Base-by-base conservation (phyloP, 164 flowering plant genomes). In the Akebia trifoliata region DNA sequence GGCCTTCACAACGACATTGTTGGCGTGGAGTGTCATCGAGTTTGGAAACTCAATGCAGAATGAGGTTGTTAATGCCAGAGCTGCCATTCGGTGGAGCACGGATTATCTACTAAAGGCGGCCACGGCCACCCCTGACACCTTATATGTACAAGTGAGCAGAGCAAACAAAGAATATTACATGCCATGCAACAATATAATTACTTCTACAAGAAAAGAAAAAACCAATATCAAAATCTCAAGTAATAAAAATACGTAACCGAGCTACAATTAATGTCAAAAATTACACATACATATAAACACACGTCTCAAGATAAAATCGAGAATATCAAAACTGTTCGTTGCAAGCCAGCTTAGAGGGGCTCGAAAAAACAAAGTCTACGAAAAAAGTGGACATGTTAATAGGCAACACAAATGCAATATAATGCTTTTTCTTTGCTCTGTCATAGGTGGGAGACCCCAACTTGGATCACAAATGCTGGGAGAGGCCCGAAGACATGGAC, bases 401-500 rank as follows among this genome's bases (percentile, higher is more conserved):
- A n/a, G n/a, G n/a, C n/a, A n/a, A n/a, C n/a, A n/a, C n/a, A n/a
- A n/a, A n/a, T n/a, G n/a, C n/a, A n/a, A n/a, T n/a, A n/a, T n/a
- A n/a, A n/a, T n/a, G 4, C 9, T 9, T 34, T 4, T 34, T 34
- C 9, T 34, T 17, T 32, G 12, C n/a, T 47, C 31, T 54, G 26
- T 21, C 64, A 69, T 72, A 90, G 94, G 95, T 92, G 49, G 98
- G 81, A 59, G 90, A 92, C 28, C 89, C 98, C 9, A 82, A 81
- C 67, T 52, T 28, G 70, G 98, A 92, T 59, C 96, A 92, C 54
- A 48, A 46, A 28, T 91, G 98, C 66, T 88, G 98, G 95, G 98
- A 88, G 71, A 81, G 97, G 64, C 96, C 97, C 10, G 96, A 91
- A 70, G 96, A 88, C 61, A 91, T 91, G 96, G 97, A 88, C 78